Percentiles rank a stretch among this genome's conserved stretches.
Conservation (phyloP, 2,329 filamentous ascomycete species). For the Teratosphaeria destructans region DNA sequence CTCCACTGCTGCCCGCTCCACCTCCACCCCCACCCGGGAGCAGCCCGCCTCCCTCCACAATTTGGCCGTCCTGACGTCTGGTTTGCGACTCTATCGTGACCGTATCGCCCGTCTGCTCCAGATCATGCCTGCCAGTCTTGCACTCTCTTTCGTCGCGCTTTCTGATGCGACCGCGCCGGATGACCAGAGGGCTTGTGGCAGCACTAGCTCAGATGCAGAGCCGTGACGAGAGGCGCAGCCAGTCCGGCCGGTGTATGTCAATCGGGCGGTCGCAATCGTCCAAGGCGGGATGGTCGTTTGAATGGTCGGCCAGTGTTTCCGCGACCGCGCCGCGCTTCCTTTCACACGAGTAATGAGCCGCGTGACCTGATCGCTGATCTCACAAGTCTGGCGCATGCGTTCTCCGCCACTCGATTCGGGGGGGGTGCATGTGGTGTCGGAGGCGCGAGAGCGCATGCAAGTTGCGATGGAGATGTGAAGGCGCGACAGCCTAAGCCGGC, state of each 20-base stretch:
- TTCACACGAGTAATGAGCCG: not conserved
- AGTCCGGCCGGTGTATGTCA: not conserved
- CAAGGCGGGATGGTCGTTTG: not conserved
- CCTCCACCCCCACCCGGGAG: slow-evolving; percentile 10
- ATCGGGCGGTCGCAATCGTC: not conserved
- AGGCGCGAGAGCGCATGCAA: not conserved
- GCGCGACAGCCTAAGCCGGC: no score
- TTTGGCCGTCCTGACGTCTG: slow-evolving; percentile 6
- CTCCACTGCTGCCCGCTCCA: slow-evolving; percentile 7
- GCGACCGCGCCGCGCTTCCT: not conserved
- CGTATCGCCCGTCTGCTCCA: slow-evolving; percentile 4
- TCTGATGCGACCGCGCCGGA: not conserved
- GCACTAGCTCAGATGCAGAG: not conserved
- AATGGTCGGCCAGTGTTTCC: not conserved
- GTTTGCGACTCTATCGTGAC: slow-evolving; percentile 19
- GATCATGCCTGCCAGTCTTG: slow-evolving; percentile 9
- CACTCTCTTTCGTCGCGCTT: not conserved
- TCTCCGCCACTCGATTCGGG: not conserved
- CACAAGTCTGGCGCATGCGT: not conserved
- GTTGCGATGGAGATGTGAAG: not conserved
- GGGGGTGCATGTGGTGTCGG: not conserved
- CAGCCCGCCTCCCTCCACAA: slow-evolving; percentile 8
- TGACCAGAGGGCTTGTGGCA: not conserved
- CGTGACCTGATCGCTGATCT: not conserved
- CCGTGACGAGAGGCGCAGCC: not conserved